Percentiles rank a stretch among this genome's conserved stretches.
Evolutionary conservation across 768 basidiomycete species (phyloP).

Genomic region (Mycena belliarum): DNA sequence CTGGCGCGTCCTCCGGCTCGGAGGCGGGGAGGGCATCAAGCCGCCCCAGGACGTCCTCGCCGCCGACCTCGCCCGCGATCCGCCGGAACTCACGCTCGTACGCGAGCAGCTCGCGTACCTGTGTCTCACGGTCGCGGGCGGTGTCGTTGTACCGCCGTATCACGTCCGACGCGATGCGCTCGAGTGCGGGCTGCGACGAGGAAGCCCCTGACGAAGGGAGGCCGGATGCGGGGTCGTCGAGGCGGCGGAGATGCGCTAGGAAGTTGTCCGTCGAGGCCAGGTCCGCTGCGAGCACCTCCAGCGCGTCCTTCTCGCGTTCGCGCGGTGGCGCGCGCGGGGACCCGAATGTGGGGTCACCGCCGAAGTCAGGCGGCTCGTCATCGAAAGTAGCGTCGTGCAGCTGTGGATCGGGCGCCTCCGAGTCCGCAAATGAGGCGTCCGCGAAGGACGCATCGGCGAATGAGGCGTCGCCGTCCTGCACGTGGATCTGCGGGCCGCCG

Average conservation of each 20-base stretch:
- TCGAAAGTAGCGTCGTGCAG: constrained; percentile 34
- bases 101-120: constrained; percentile 76
- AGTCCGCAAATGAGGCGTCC: constrained; percentile 44
- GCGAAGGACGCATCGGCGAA: constrained; percentile 30
- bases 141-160: constrained; percentile 78
- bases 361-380: constrained; percentile 27
- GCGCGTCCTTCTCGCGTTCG: constrained; percentile 54
- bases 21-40: constrained; percentile 59
- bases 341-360: constrained; percentile 11
- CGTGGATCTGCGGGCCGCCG: constrained; percentile 28
- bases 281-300: constrained; percentile 72
- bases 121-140: constrained; percentile 74
- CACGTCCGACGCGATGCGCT: constrained; percentile 71
- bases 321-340: constrained; percentile 25
- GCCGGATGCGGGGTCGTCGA: constrained; percentile 51
- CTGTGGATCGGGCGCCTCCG: not conserved
- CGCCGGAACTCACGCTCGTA: constrained; percentile 79
- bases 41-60: constrained; percentile 67
- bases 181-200: constrained; percentile 48
- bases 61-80: constrained; percentile 77
- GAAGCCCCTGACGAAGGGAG: constrained; percentile 17
- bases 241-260: constrained; percentile 65
- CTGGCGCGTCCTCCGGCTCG: constrained; percentile 30
- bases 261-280: constrained; percentile 79
- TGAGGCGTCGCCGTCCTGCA: constrained; percentile 15